Conservation (phyloP, 352 stramenopile species). For the Phytophthora megakarya region DNA sequence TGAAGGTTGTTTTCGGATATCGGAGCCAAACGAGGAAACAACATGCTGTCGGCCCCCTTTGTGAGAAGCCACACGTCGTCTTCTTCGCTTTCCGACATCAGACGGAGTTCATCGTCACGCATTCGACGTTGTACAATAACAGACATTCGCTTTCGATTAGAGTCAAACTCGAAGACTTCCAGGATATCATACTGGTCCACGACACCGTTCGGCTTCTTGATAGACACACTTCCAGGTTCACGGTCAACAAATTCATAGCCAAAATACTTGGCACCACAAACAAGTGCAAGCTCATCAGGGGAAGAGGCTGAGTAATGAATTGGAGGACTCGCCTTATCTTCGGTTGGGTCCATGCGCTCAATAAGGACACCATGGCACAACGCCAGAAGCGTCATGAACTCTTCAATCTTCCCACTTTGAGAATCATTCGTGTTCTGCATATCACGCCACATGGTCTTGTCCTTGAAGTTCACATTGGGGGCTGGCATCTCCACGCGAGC, state of each 20-base stretch:
- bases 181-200: conserved; percentile 90
- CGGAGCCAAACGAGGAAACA: conserved; percentile 78
- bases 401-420: conserved; percentile 62
- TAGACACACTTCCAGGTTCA: conserved; percentile 65
- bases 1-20: conserved; percentile 45
- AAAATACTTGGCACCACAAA: conserved; percentile 87
- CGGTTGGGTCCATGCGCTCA: conserved; percentile 72
- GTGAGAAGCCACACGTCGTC: conserved; percentile 77
- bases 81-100: conserved; percentile 70
- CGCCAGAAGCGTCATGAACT: conserved; percentile 89
- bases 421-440: conserved; percentile 42
- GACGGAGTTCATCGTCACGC: conserved; percentile 70
- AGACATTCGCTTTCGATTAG: conserved; percentile 85
- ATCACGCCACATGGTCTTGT: conserved; percentile 63
- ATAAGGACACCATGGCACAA: conserved; percentile 97
- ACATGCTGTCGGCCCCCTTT: conserved; percentile 83
- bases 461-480: conserved; percentile 84
- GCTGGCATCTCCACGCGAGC: conserved; percentile 32
- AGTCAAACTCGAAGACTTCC: conserved; percentile 95
- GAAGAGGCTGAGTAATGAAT: conserved; percentile 91
- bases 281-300: conserved; percentile 84
- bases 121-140: conserved; percentile 80
- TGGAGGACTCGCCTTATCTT: conserved; percentile 26
- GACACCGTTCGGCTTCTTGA: conserved; percentile 62
- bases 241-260: conserved; percentile 82